These are phyloP conservation scores for Oryza meyeriana DNA, from an alignment of 176 grass and related monocot genomes.

Conservation along the genomic window DNA sequence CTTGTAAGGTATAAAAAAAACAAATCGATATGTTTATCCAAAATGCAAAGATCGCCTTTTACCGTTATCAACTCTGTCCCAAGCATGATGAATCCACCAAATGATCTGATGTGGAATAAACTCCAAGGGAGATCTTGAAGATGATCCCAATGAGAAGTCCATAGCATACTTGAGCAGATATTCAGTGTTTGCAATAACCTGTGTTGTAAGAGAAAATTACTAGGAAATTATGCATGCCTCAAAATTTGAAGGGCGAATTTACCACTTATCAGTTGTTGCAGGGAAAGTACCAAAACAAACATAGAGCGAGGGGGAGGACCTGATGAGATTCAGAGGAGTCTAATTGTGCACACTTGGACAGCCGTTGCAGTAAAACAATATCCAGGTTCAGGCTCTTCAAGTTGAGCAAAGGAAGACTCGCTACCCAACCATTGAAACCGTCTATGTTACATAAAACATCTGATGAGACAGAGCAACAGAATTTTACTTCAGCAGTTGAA, in stretches of 20 bases:
- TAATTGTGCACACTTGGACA: constrained; percentile 46
- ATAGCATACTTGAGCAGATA: constrained; percentile 59
- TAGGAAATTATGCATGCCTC: neutral
- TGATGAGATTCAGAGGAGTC: constrained; percentile 49
- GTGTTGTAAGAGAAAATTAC: neutral
- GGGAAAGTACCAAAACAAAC: neutral
- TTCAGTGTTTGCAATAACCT: constrained; percentile 49
- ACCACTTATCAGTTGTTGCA: neutral
- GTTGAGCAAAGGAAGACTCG: constrained; percentile 74
- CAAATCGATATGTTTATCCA: neutral
- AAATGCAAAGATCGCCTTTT: constrained; percentile 7
- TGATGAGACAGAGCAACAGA: constrained; percentile 68
- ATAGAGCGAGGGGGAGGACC: constrained; percentile 24
- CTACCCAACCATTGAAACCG: constrained; percentile 60
- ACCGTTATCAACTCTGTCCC: constrained; percentile 74
- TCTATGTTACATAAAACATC: constrained; percentile 39
- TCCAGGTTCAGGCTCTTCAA: constrained; percentile 82
- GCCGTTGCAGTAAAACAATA: constrained; percentile 59
- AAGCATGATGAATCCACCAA: constrained; percentile 65
- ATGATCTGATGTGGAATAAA: constrained; percentile 72
- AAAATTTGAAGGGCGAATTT: neutral
- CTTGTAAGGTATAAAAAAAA: constrained; percentile 12
- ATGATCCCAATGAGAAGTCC: constrained; percentile 64
- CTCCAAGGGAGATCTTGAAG: constrained; percentile 78
- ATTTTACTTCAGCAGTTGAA: constrained; percentile 28